phyloP scores from a whole-genome alignment of 148 eudicot genomes.

The Vaccinium macrocarpon region DNA sequence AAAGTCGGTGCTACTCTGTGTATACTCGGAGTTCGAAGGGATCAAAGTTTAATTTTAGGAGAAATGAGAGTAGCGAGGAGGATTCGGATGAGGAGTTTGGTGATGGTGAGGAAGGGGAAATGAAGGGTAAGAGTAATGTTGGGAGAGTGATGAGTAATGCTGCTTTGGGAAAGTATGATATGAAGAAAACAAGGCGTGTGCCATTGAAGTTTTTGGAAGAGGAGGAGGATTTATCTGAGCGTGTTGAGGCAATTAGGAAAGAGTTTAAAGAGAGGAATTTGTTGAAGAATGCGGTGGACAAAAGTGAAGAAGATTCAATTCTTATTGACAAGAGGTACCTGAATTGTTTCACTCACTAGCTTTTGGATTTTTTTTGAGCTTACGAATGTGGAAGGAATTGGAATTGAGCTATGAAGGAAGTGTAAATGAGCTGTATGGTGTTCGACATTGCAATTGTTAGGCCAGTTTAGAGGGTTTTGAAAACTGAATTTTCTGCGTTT shows the following conservation, averaged over 20 bases:
- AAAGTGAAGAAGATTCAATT: slow-evolving; percentile 43
- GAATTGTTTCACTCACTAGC: neutral
- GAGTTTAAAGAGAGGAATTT: slow-evolving; percentile 48
- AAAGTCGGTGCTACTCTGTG: neutral
- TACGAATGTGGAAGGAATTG: neutral
- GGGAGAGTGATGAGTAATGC: slow-evolving; percentile 66
- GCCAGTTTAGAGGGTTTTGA: neutral
- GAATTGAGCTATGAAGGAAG: slow-evolving; percentile 3
- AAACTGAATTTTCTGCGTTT: neutral
- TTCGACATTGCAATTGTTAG: neutral
- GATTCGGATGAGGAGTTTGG: slow-evolving; percentile 20
- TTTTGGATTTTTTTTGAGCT: slow-evolving; percentile 3
- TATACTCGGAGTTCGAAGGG: neutral
- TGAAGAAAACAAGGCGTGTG: slow-evolving; percentile 46
- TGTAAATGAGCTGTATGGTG: neutral
- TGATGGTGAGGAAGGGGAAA: slow-evolving; percentile 34
- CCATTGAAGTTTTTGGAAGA: slow-evolving; percentile 53
- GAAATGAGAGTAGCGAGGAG: neutral
- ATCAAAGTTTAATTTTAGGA: neutral
- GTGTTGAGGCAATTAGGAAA: slow-evolving; percentile 44
- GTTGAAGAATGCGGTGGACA: slow-evolving; percentile 18
- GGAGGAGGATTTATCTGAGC: slow-evolving; percentile 44
- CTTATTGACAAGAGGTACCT: slow-evolving; percentile 61
- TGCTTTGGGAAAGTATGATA: slow-evolving; percentile 71
- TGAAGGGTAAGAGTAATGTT: slow-evolving; percentile 22